These are phyloP conservation scores for Acanthamoeba healyi DNA, from an alignment of 208 protist genomes.

Conservation along the genomic window DNA sequence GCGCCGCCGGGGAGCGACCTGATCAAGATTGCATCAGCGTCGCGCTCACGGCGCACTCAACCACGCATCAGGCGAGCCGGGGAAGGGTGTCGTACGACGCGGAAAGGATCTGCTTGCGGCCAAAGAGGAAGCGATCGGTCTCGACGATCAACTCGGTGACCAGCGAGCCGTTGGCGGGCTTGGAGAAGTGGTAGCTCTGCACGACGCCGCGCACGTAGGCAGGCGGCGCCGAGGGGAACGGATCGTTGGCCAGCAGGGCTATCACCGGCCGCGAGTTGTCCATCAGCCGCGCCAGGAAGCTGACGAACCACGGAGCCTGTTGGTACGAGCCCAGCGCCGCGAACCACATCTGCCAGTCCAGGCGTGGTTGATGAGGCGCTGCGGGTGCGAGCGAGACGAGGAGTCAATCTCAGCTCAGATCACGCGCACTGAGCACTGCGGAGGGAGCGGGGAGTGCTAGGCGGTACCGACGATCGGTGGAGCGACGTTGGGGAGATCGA, in stretches of 20 bases:
- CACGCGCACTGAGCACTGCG: no score
- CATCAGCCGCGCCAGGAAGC: conserved; percentile 73
- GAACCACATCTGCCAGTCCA: conserved; percentile 85
- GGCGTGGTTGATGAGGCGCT: conserved; percentile 77
- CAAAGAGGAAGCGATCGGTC: not conserved
- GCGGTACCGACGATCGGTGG: conserved; percentile 75
- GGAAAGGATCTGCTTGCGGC: not conserved
- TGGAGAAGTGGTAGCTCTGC: conserved; percentile 72
- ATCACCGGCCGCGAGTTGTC: conserved; percentile 74
- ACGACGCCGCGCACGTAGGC: conserved; percentile 29
- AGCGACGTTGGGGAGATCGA: not conserved
- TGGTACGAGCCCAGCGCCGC: conserved; percentile 50
- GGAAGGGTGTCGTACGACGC: not conserved
- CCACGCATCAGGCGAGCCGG: not conserved
- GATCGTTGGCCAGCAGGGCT: conserved; percentile 70
- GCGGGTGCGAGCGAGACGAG: no score
- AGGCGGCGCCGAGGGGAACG: conserved; percentile 74
- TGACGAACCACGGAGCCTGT: conserved; percentile 70
- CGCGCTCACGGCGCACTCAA: not conserved
- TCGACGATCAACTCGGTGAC: not conserved
- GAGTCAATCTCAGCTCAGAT: no score
- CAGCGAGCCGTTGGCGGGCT: conserved; percentile 52
- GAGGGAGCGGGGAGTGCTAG: not conserved
- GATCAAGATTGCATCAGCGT: not conserved
- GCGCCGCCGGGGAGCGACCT: not conserved